Base-by-base conservation (phyloP, 1,284 basidiomycete species). In the Ceratobasidium sp. region DNA sequence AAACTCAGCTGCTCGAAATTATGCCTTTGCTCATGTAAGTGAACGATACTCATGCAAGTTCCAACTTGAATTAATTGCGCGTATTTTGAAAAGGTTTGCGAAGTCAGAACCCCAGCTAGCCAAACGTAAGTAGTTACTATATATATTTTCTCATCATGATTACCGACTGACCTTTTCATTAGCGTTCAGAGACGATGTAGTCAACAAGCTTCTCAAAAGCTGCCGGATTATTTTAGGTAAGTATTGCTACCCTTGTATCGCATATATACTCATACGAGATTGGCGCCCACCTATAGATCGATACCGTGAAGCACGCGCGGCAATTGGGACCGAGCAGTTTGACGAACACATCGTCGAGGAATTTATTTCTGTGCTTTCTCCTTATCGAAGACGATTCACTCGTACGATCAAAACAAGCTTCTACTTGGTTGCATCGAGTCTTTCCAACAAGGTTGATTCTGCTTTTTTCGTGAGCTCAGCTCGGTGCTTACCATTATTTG, bases 21-120 rank as follows among this genome's bases (percentile, higher is more conserved):
- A 77, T 77, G 67, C 81, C 81, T 0, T 72, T 82, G n/a, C 70
- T 82, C 44, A 69, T 67, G 79, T 79, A 63, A 16, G 78, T 58
- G 23, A 49, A 21, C 21, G 5, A 23, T 32, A 32, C 35, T n/a
- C 23, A 55, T 44, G 14, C n/a, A 14, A 55, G 18, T 58, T 74
- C 41, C 72, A 5, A 57, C n/a, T 71, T n/a, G 11, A 38, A 38
- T 23, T 50, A 26, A 44, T 38, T 14, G n/a, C 61, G 11, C 32
- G 46, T 21, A 16, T 61, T 30, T 16, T 23, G 4, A 9, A 26
- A 23, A 81, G 80, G 59, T 82, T 78, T 52, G 79, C 78, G 35
- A 59, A 73, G n/a, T 75, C 76, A 6, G 76, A 79, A 55, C 77
- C 77, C 0, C 75, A 78, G 21, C 77, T 78, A 43, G 46, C 74